Conservation (phyloP, 192 early-diverging fungal genomes). For the Gigaspora rosea region DNA sequence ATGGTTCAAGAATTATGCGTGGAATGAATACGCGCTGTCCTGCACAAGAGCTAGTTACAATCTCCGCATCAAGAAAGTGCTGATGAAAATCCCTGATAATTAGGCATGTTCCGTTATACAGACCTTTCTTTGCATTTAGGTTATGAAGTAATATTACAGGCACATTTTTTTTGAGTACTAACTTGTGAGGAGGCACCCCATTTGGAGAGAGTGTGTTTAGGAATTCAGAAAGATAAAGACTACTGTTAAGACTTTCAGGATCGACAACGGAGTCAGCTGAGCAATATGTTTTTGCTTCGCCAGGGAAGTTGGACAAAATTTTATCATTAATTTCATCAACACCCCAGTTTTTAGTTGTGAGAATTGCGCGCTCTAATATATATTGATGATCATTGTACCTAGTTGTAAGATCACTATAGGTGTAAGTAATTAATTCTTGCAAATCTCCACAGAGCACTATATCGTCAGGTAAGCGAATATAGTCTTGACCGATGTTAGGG, state of each 20-base stretch:
- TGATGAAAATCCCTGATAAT: constrained; percentile 19
- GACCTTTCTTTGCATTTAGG: not conserved
- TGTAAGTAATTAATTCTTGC: no score
- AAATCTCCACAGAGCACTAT: no score
- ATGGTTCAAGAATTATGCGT: constrained; percentile 10
- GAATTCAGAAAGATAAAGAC: constrained; percentile 25
- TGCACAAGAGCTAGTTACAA: constrained; percentile 18
- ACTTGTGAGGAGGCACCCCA: constrained; percentile 17
- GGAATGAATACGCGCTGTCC: constrained; percentile 10
- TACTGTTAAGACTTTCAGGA: not conserved
- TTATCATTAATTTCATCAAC: not conserved
- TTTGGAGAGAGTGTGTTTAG: constrained; percentile 19
- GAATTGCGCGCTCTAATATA: no score
- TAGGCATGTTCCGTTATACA: constrained; percentile 33
- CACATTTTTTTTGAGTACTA: constrained; percentile 22
- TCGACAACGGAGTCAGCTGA: not conserved
- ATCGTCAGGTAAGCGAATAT: no score
- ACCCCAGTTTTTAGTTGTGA: no score
- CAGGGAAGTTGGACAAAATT: not conserved
- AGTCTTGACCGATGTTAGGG: no score
- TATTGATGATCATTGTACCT: no score
- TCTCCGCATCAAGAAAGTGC: constrained; percentile 17
- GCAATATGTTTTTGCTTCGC: not conserved
- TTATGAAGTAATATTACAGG: constrained; percentile 31
- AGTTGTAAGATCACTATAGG: no score